Base-by-base conservation (phyloP, 768 basidiomycete genomes). In the Boletus vermiculosoides region DNA sequence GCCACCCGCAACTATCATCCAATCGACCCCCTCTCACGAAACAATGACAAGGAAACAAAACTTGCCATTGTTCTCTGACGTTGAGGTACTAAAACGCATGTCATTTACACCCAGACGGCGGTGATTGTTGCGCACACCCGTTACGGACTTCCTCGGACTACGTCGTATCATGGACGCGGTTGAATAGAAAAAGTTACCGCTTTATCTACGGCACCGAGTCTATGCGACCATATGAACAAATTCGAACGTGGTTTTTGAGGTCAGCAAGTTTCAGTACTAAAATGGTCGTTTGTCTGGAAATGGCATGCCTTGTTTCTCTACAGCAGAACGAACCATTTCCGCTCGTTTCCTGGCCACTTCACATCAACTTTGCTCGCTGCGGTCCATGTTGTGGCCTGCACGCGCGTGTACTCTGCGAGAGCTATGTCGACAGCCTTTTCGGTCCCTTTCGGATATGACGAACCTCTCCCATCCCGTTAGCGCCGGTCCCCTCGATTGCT, bases 221-320 rank as follows among this genome's bases (percentile, higher is more conserved):
- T 41, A 25, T 20, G 20, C 44, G 50, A 48, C 40, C 52, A 41
- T 40, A 44, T 61, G 54, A 58, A 66, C 60, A 50, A 50, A 52
- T 56, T n/a, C 23, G 41, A 57, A 50, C 25, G 40, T 58, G 39
- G 23, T 28, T 48, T 34, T 20, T 2, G 37, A 44, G 20, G 46
- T 37, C 50, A 45, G 39, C 45, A 36, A 37, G 50, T 36, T 45
- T 45, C 40, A 23, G 41, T 28, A 50, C 59, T 8, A 59, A 63
- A 58, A 44, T 22, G 45, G 54, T 13, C 16, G 0, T 45, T 25
- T 46, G 46, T 59, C 68, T 59, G 5, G 31, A 66, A 65, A 67
- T 59, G 58, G 68, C 58, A 58, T 60, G 56, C 18, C 56, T 67
- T 63, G 54, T 71, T 40, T 54, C 48, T 42, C 23, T 52, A 60